Evolutionary conservation across 2,329 filamentous ascomycete genomes (phyloP).

Genomic region (Ceratocystis papillata): DNA sequence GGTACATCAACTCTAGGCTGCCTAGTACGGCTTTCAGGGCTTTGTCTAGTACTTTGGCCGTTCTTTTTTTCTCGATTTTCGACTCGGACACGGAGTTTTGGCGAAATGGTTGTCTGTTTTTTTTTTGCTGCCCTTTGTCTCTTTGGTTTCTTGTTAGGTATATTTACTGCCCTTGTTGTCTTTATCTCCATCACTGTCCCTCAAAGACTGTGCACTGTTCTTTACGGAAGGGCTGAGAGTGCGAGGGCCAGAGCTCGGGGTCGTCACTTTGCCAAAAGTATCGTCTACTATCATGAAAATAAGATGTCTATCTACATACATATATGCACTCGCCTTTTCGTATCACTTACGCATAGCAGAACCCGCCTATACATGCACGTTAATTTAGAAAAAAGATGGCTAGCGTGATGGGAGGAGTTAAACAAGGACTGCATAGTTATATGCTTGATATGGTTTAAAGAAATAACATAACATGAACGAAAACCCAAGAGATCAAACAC

Average conservation of each 20-base stretch:
- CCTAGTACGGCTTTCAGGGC: not conserved
- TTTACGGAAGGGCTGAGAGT: not conserved
- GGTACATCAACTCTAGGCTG: not conserved
- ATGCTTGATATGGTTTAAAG: constrained; percentile 1
- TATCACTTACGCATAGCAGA: not conserved
- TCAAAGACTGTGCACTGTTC: not conserved
- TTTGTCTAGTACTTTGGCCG: not conserved
- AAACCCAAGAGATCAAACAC: not conserved
- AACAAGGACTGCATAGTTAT: not conserved
- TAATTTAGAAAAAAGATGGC: not conserved
- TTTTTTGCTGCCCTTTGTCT: constrained; percentile 5
- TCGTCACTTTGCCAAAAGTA: not conserved
- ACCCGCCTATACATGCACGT: too few relatives aligned
- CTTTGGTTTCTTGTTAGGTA: not conserved
- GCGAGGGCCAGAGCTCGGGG: not conserved
- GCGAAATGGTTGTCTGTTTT: constrained; percentile 8
- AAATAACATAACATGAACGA: not conserved
- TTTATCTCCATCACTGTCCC: not conserved
- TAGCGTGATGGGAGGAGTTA: not conserved
- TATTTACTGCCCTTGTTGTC: not conserved
- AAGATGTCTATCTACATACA: not conserved
- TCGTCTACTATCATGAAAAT: not conserved
- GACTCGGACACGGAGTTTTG: constrained; percentile 17
- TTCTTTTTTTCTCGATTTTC: constrained; percentile 16
- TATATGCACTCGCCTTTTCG: not conserved